Evolutionary conservation across 208 protist genomes (phyloP), one percentile per base, ranked within the genome.

Genomic region (Borovskyia barvae): DNA sequence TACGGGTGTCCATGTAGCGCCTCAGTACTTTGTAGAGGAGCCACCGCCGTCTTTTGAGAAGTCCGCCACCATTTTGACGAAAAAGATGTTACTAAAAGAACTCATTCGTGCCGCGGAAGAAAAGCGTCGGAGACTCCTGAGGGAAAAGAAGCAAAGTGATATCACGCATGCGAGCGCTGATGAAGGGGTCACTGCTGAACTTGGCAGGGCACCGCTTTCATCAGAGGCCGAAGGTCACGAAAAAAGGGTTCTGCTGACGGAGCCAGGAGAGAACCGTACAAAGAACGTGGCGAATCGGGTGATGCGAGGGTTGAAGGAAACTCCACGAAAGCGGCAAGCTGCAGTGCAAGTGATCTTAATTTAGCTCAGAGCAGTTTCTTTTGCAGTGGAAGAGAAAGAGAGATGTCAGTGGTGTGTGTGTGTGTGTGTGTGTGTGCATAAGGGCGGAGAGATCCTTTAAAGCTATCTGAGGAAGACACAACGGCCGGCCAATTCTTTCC

Each of bases 271-370:
- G n/a, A n/a, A n/a, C n/a, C n/a, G n/a, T n/a, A n/a, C n/a, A n/a
- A n/a, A n/a, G n/a, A n/a, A n/a, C n/a, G n/a, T n/a, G n/a, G n/a
- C n/a, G n/a, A n/a, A n/a, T n/a, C n/a, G n/a, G n/a, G n/a, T n/a
- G n/a, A n/a, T n/a, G n/a, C n/a, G n/a, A n/a, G n/a, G n/a, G n/a
- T n/a, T n/a, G n/a, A n/a, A n/a, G n/a, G n/a, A n/a, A n/a, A n/a
- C 48, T n/a, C 9, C 29, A 6, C 22, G 30, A 22, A 40, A 11
- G 30, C 48, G 14, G 9, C 28, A 24, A 15, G 1, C 26, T 14
- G 17, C n/a, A 26, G 26, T 60, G 14, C 45, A 30, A 15, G 62
- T 68, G 8, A 39, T 68, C 42, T 40, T 59, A 46, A 60, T 68
- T 17, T 68, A 43, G 43, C 15, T 9, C 22, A n/a, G n/a, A 6